These are phyloP conservation scores for Hemerocallis citrina DNA, from an alignment of 106 monocot genomes.

Conservation along the genomic window DNA sequence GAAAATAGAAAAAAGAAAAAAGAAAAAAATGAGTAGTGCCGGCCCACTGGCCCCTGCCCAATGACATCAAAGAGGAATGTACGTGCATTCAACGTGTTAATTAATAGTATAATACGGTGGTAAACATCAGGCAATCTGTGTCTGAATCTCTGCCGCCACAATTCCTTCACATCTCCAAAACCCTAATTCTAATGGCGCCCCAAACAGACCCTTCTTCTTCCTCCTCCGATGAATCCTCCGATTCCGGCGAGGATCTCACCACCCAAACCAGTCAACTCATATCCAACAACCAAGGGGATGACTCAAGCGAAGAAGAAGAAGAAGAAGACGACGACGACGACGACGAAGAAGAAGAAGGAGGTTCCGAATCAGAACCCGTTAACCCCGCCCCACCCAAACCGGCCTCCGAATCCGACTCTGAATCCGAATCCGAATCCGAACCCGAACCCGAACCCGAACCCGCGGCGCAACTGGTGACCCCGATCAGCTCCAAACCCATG, in stretches of 20 bases:
- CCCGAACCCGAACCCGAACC: background rate
- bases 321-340: background rate
- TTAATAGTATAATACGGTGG: too few relatives aligned
- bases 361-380: background rate
- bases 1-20: too few relatives aligned
- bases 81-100: too few relatives aligned
- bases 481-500: too few relatives aligned
- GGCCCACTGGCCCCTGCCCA: too few relatives aligned
- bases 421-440: background rate
- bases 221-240: background rate
- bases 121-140: too few relatives aligned
- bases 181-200: constrained; percentile 1
- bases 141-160: too few relatives aligned
- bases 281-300: background rate
- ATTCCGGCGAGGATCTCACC: background rate
- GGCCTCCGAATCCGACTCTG: background rate
- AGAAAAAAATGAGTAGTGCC: too few relatives aligned
- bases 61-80: too few relatives aligned
- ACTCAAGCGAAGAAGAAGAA: background rate
- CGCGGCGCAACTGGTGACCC: too few relatives aligned
- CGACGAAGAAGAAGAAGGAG: background rate
- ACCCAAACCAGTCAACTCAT: too few relatives aligned
- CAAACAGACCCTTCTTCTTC: background rate
- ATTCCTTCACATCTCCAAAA: background rate
- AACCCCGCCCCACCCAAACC: background rate